phyloP scores from a whole-genome alignment of 495 filamentous ascomycete genomes.

The Pyrenopolyporus hunteri region DNA sequence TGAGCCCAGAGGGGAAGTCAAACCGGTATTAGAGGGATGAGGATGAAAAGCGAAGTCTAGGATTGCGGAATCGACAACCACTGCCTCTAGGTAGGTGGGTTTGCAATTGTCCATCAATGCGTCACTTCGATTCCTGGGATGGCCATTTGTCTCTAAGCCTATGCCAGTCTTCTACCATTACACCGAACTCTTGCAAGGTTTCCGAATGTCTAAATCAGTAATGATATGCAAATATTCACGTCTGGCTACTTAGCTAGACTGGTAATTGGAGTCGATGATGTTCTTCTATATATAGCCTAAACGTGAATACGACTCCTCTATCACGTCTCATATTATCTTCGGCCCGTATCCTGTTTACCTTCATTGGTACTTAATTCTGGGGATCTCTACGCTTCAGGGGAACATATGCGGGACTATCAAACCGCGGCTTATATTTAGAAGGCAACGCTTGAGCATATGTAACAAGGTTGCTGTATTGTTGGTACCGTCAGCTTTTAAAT shows the following conservation, averaged over 20 bases:
- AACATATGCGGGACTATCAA: neutral
- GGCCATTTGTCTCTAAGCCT: neutral
- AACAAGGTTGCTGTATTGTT: neutral
- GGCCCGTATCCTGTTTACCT: too few relatives aligned
- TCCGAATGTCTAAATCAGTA: slow-evolving; percentile 16
- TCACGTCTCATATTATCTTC: neutral
- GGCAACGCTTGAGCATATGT: neutral
- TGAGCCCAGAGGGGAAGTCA: too few relatives aligned
- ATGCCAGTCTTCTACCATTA: neutral
- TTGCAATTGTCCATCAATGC: too few relatives aligned
- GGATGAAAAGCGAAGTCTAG: too few relatives aligned
- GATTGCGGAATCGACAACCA: too few relatives aligned
- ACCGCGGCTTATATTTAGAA: too few relatives aligned
- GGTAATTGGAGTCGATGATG: too few relatives aligned
- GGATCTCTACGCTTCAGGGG: too few relatives aligned
- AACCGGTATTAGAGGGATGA: neutral
- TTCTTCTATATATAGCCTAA: slow-evolving; percentile 33
- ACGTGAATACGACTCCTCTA: neutral
- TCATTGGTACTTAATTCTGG: too few relatives aligned
- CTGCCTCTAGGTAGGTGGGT: too few relatives aligned
- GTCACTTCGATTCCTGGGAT: neutral
- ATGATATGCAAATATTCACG: slow-evolving; percentile 28
- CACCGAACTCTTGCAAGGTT: neutral
- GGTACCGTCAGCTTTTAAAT: slow-evolving; percentile 58
- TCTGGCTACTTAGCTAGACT: too few relatives aligned